Base-by-base conservation (phyloP, 2,329 filamentous ascomycete species). In the Thermoascus crustaceus region DNA sequence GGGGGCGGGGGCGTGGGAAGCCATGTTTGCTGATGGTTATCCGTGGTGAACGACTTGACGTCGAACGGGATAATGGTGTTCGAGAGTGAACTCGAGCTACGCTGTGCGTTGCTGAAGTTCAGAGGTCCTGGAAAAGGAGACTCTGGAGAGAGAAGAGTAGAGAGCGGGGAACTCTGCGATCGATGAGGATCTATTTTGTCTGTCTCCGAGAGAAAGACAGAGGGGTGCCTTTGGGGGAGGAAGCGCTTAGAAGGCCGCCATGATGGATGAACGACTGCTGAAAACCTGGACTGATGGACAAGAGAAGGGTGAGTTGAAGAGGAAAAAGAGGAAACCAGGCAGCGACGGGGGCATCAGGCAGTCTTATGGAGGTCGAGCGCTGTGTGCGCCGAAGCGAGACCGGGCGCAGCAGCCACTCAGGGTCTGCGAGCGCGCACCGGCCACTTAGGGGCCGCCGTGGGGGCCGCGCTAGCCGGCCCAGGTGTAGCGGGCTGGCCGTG, bases 1-100 rank as follows among this genome's bases (percentile, higher is more conserved):
- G 50, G 46, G 37, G 52, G 54, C 49, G 60, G 63, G 55, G 60
- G 60, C 55, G 61, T 53, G 54, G 63, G 54, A 58, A 60, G 64
- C 64, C 65, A 68, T 68, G 53, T 16, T 65, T 63, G 57, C 61
- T 63, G 62, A 46, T 54, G 53, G 50, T 57, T 54, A 66, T 68
- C 64, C 65, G 65, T 68, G 57, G 50, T 66, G 65, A 65, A 66
- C 60, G 65, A 66, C 60, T 55, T 57, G 33, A 58, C 37, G 63
- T 65, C 60, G 61, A 60, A 56, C 55, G 60, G 46, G 55, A 59
- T 56, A 40, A 47, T 57, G 52, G 47, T 48, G 18, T 42, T 42
- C 42, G 48, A 42, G 49, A 35, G 36, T 20, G 61, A 61, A 64
- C 57, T 61, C 53, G 57, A 57, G 62, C 61, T 58, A 63, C 57